Percentiles rank a stretch among this genome's conserved stretches.
Conservation (phyloP, 2,329 filamentous ascomycete species). For the Rhynchosporium graminicola region DNA sequence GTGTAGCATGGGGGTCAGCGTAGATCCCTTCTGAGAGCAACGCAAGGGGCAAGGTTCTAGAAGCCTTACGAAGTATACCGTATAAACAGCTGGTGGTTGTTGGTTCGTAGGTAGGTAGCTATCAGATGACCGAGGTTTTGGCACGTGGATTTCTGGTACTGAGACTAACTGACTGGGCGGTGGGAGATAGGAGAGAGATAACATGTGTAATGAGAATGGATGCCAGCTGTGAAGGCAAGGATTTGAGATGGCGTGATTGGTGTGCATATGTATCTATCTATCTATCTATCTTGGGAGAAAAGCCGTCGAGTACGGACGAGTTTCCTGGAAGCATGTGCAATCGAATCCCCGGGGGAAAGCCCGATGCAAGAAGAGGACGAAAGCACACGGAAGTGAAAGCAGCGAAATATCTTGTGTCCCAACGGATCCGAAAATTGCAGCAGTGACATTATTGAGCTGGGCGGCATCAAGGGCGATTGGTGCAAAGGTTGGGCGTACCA, state of each 20-base stretch:
- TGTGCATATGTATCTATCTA: neutral
- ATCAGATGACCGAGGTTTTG: conserved; percentile 2
- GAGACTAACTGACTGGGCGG: neutral
- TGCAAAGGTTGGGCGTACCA: neutral
- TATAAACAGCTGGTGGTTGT: neutral
- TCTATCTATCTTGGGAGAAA: too few relatives aligned
- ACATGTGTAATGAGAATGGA: conserved; percentile 13
- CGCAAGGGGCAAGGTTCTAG: conserved; percentile 2
- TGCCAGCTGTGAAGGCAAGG: too few relatives aligned
- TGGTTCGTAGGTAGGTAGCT: neutral
- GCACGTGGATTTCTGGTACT: neutral
- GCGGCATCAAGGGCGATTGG: neutral
- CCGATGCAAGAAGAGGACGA: neutral
- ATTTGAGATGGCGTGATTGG: neutral
- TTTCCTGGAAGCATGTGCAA: conserved; percentile 2
- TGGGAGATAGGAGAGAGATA: neutral
- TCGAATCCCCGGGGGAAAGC: neutral
- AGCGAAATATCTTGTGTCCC: neutral
- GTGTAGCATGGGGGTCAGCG: too few relatives aligned
- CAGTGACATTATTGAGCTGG: neutral
- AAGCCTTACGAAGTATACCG: neutral
- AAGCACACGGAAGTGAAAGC: neutral
- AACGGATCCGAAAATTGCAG: conserved; percentile 1
- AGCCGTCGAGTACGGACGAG: neutral
- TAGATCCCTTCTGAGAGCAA: neutral